Conservation (phyloP, 768 basidiomycete genomes). For the Panaeolus papilionaceus region DNA sequence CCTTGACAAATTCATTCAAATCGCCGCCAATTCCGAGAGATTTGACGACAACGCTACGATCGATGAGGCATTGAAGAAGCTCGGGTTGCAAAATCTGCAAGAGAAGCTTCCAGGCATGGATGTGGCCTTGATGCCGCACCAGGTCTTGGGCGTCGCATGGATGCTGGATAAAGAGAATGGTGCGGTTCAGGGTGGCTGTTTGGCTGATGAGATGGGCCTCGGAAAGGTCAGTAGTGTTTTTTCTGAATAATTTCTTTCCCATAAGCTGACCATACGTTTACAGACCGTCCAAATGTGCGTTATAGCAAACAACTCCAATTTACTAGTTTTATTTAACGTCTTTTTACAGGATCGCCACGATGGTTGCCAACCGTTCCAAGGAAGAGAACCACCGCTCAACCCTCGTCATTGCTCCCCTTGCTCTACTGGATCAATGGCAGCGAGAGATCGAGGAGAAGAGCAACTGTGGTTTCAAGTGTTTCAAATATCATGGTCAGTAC, state of each 20-base stretch:
- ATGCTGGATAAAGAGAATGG: constrained; percentile 60
- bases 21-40: constrained; percentile 60
- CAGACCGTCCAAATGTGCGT: constrained; percentile 58
- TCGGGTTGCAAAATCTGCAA: constrained; percentile 54
- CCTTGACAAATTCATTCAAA: constrained; percentile 57
- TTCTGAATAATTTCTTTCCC: neutral
- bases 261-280: neutral
- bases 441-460: constrained; percentile 65
- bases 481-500: constrained; percentile 67
- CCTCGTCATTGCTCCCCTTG: constrained; percentile 70
- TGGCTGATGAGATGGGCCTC: constrained; percentile 66
- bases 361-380: constrained; percentile 57
- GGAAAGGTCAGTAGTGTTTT: constrained; percentile 46
- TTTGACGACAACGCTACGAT: constrained; percentile 68
- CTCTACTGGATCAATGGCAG: constrained; percentile 73
- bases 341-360: constrained; percentile 57
- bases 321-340: constrained; percentile 11
- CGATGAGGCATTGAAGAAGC: constrained; percentile 57
- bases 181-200: constrained; percentile 50
- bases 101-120: constrained; percentile 63
- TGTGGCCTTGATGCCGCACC: constrained; percentile 73
- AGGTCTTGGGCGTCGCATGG: constrained; percentile 67
- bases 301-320: neutral
- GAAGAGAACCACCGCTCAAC: constrained; percentile 64
- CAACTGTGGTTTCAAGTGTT: constrained; percentile 50